phyloP scores from a whole-genome alignment of 441 rosid genomes.

The Populus hybrid region DNA sequence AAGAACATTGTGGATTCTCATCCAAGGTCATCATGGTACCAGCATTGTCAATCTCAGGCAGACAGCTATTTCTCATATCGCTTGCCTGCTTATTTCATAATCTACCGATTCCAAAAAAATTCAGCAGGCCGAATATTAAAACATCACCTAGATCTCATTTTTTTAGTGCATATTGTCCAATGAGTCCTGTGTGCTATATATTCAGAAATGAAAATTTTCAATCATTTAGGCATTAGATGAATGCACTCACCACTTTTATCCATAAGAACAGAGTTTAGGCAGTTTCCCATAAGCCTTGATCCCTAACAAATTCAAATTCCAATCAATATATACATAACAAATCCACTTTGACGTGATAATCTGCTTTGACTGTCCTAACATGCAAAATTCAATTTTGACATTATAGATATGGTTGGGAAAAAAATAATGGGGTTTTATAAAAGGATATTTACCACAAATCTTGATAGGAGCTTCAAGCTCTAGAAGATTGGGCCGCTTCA shows the following conservation, averaged over 20 bases:
- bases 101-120: neutral
- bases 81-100: neutral
- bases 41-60: too few species aligned
- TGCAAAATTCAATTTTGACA: neutral
- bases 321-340: neutral
- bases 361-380: neutral
- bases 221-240: neutral
- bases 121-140: neutral
- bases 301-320: too few species aligned
- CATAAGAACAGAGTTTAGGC: neutral
- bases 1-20: slow-evolving; percentile 52
- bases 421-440: neutral
- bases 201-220: neutral
- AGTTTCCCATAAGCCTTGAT: neutral
- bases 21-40: slow-evolving; percentile 50
- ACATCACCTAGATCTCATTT: neutral
- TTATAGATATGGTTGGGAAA: too few species aligned
- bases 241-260: neutral
- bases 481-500: slow-evolving; percentile 65
- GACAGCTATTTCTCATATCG: too few species aligned
- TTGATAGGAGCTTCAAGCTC: slow-evolving; percentile 76
- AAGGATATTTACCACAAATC: slow-evolving; percentile 45
- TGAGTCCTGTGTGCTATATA: neutral
- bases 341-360: neutral
- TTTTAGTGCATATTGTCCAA: neutral